Evolutionary conservation across 805 yeast genomes (phyloP).

Genomic region (Saccharomycopsis capsularis): DNA sequence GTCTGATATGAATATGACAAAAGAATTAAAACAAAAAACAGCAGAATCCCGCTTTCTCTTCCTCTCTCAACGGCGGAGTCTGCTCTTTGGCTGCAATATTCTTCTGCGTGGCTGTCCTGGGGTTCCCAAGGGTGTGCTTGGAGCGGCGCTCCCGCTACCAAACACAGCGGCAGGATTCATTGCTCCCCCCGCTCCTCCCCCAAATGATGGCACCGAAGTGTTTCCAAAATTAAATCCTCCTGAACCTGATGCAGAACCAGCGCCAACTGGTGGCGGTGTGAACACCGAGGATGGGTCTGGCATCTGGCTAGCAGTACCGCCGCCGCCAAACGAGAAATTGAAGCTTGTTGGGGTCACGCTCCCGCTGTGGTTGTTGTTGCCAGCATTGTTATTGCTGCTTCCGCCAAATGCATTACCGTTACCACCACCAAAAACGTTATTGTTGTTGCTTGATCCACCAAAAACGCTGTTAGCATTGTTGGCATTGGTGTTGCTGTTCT

Average conservation of each 20-base stretch:
- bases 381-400: neutral
- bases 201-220: neutral
- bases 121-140: neutral
- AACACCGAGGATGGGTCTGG: neutral
- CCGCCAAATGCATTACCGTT: neutral
- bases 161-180: neutral
- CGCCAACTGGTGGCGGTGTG: neutral
- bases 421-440: neutral
- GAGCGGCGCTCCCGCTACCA: neutral
- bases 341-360: neutral
- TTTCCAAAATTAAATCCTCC: conserved; percentile 1
- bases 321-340: neutral
- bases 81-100: neutral
- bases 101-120: neutral
- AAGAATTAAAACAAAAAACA: no score
- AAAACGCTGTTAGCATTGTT: no score
- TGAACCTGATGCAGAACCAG: neutral
- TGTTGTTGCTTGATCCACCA: conserved; percentile 2
- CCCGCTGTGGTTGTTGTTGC: neutral
- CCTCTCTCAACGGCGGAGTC: neutral
- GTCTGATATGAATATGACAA: no score
- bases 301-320: neutral
- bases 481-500: neutral
- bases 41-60: no score
- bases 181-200: neutral